These are phyloP conservation scores for Moricandia arvensis DNA, from an alignment of 345 rosid genomes.

Conservation along the genomic window DNA sequence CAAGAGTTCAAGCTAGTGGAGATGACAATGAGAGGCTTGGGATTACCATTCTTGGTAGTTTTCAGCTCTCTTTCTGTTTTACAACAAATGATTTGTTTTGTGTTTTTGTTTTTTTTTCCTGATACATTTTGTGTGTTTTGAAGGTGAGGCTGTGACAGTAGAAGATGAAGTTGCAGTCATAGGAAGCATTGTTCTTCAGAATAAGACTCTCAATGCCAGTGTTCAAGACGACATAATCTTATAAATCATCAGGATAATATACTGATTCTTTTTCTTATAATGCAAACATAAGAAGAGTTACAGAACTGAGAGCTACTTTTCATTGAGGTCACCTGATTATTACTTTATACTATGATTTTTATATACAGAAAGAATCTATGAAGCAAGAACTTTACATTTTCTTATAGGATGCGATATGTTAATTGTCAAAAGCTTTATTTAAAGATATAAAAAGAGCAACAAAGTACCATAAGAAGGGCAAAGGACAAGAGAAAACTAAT, in stretches of 20 bases:
- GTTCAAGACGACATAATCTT: conserved; percentile 80
- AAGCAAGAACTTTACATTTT: not conserved
- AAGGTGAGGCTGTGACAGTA: conserved; percentile 79
- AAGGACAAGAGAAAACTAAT: not conserved
- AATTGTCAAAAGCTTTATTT: too few relatives aligned
- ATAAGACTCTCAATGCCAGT: conserved; percentile 57
- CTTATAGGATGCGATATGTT: too few relatives aligned
- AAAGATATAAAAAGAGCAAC: not conserved
- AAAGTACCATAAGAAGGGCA: not conserved
- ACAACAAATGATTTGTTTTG: not conserved
- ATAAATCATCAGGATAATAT: conserved; percentile 25
- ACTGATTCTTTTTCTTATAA: not conserved
- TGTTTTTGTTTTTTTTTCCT: not conserved
- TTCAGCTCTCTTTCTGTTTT: not conserved
- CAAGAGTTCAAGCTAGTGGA: conserved; percentile 77
- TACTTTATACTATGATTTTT: not conserved
- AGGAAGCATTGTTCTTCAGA: conserved; percentile 80
- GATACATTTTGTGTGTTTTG: conserved; percentile 31
- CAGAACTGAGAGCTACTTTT: not conserved
- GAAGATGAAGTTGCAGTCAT: conserved; percentile 75
- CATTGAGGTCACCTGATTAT: not conserved
- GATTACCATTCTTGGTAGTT: conserved; percentile 71
- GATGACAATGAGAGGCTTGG: conserved; percentile 75
- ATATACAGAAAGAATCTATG: not conserved
- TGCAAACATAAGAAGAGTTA: not conserved